Evolutionary conservation across 768 basidiomycete genomes (phyloP).

Genomic region (Tricholoma saponaceum): DNA sequence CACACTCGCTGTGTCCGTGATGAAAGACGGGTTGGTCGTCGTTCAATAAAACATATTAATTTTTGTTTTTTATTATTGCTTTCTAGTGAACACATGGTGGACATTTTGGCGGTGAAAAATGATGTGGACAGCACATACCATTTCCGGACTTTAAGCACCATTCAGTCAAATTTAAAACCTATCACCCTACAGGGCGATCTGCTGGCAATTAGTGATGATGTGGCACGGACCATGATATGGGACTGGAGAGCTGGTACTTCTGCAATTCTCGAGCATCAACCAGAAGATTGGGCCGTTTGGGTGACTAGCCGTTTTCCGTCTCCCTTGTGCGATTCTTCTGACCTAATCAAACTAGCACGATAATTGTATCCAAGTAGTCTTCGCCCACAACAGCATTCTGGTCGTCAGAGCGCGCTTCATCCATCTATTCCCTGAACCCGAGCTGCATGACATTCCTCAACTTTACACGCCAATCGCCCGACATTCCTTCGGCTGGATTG

Average conservation of each 20-base stretch:
- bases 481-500: conserved; percentile 67
- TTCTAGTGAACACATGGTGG: conserved; percentile 27
- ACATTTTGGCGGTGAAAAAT: conserved; percentile 25
- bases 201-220: conserved; percentile 51
- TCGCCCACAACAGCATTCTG: conserved; percentile 42
- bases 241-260: conserved; percentile 49
- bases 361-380: conserved; percentile 48
- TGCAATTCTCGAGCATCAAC: conserved; percentile 40
- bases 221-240: conserved; percentile 44
- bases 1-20: conserved; percentile 46
- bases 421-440: conserved; percentile 49
- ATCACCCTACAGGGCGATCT: conserved; percentile 47
- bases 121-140: conserved; percentile 9
- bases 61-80: conserved; percentile 14
- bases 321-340: background rate
- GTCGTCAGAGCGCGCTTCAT: conserved; percentile 59
- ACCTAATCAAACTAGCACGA: conserved; percentile 33
- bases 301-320: conserved; percentile 23
- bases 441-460: conserved; percentile 21
- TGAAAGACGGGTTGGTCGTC: conserved; percentile 40
- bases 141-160: conserved; percentile 27
- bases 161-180: conserved; percentile 42
- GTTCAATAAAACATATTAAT: conserved; percentile 3
- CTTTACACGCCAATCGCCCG: conserved; percentile 33
- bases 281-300: conserved; percentile 21